Evolutionary conservation across 805 yeast genomes (phyloP), one percentile per base, ranked within the genome.

Genomic region (Nakazawaea ernobii): DNA sequence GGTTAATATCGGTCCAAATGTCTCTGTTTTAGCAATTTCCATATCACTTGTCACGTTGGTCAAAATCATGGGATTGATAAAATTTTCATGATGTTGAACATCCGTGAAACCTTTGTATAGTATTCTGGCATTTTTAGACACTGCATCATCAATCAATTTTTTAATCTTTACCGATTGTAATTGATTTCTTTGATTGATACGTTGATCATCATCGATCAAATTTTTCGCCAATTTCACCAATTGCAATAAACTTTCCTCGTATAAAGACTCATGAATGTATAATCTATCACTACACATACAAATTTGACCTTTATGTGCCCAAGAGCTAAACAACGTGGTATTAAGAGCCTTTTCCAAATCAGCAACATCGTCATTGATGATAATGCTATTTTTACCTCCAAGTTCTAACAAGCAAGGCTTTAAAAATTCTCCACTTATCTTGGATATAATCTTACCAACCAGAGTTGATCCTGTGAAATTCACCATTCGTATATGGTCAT

Each of bases 401-500:
- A 73, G 55, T 48, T 74, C 79, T 39, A 74, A 53, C 13, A 73
- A 53, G 26, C 59, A 58, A 1, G 79, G 78, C 49, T 71, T 72
- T 15, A 69, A 53, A 51, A 65, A 45, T 35, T 53, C 52, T 5
- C 70, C 74, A 1, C 76, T 74, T 11, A 53, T 40, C 13, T 51
- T 28, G 4, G 75, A 73, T 26, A 73, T 62, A 8, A 53, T 47
- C 3, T 59, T 46, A 0, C 79, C 79, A 2, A 67, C 68, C 10
- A 46, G 53, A 1, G 76, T 62, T 0, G 76, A 70, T 6, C 79
- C 78, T 2, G 79, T 74, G 53, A 74, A 74, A 49, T 71, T 71
- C 41, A 73, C 50, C 55, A 69, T 71, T 28, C 56, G 55, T 32
- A 74, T 61, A 17, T 43, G 28, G 7, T 52, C 49, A 46, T 68